Percentiles rank a stretch among this genome's conserved stretches.
These are phyloP conservation scores for Rubus idaeus DNA, from an alignment of 306 rosid genomes.

Conservation along the genomic window DNA sequence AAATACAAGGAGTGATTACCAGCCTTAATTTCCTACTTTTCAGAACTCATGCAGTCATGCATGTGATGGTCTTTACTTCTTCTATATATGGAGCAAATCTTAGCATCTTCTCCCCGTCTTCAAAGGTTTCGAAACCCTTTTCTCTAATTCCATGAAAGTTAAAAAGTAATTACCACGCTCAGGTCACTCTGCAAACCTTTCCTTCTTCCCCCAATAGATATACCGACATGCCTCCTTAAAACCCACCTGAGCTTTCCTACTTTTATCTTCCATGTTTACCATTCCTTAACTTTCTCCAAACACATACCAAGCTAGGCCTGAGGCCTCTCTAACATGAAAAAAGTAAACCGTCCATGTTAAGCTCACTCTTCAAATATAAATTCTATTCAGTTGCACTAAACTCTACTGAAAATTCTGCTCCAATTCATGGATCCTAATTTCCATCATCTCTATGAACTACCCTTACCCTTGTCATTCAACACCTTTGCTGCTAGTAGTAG, in stretches of 20 bases:
- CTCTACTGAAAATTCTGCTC: neutral
- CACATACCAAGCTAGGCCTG: neutral
- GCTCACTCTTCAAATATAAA: neutral
- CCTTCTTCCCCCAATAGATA: neutral
- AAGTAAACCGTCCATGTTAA: conserved; percentile 15
- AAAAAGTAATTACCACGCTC: neutral
- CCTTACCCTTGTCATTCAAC: conserved; percentile 55
- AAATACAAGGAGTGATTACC: too few relatives aligned
- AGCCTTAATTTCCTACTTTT: too few relatives aligned
- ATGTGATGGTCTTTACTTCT: neutral
- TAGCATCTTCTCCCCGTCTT: neutral
- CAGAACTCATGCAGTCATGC: neutral
- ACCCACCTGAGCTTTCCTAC: conserved; percentile 10
- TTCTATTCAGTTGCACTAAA: neutral
- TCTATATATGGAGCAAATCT: neutral
- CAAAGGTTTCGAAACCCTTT: neutral
- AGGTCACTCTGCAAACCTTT: neutral
- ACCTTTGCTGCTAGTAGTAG: conserved; percentile 36
- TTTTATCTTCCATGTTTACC: conserved; percentile 20
- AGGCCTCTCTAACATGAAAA: conserved; percentile 9
- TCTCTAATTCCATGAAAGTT: neutral
- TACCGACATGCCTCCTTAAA: conserved; percentile 11
- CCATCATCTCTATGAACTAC: conserved; percentile 35
- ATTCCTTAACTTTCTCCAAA: conserved; percentile 6
- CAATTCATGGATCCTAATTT: conserved; percentile 53